phyloP scores from a whole-genome alignment of 495 filamentous ascomycete species.

The Hypoxylon fragiforme region DNA sequence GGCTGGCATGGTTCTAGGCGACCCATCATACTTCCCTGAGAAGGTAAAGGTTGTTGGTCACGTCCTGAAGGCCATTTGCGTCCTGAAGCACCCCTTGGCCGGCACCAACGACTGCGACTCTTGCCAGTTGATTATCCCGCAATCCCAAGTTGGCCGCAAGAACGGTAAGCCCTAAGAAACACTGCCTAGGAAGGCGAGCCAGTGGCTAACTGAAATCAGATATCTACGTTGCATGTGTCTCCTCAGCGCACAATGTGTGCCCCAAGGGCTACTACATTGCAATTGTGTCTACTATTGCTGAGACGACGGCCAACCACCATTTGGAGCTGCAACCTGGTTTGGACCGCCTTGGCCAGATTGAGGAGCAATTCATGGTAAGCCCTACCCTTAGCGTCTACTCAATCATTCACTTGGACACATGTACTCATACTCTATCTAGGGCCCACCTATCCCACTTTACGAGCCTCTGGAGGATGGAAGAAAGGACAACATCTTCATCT shows the following conservation, averaged over 20 bases:
- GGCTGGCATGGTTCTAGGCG: conserved; percentile 92
- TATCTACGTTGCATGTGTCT: conserved; percentile 97
- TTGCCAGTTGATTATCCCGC: conserved; percentile 94
- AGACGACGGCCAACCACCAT: conserved; percentile 89
- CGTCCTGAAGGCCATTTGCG: conserved; percentile 93
- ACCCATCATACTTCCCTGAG: conserved; percentile 93
- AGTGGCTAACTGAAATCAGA: conserved; percentile 54
- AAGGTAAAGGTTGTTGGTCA: conserved; percentile 87
- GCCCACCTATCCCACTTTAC: conserved; percentile 86
- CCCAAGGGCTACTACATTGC: conserved; percentile 99
- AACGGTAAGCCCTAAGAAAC: conserved; percentile 64
- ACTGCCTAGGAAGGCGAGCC: background rate
- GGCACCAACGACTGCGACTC: conserved; percentile 87
- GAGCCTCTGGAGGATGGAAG: conserved; percentile 85
- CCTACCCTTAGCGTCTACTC: background rate
- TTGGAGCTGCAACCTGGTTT: conserved; percentile 92
- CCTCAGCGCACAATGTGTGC: conserved; percentile 95
- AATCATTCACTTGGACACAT: background rate
- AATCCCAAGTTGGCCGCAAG: conserved; percentile 92
- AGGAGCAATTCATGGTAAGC: conserved; percentile 91
- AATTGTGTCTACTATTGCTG: conserved; percentile 96
- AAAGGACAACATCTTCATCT: conserved; percentile 93
- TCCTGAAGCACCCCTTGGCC: conserved; percentile 91
- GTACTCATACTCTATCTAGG: conserved; percentile 43
- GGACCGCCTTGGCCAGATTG: conserved; percentile 87